Percentiles rank a stretch among this genome's conserved stretches.
Conservation (phyloP, 2,329 filamentous ascomycete species). For the Ophioceras dolichostomum region DNA sequence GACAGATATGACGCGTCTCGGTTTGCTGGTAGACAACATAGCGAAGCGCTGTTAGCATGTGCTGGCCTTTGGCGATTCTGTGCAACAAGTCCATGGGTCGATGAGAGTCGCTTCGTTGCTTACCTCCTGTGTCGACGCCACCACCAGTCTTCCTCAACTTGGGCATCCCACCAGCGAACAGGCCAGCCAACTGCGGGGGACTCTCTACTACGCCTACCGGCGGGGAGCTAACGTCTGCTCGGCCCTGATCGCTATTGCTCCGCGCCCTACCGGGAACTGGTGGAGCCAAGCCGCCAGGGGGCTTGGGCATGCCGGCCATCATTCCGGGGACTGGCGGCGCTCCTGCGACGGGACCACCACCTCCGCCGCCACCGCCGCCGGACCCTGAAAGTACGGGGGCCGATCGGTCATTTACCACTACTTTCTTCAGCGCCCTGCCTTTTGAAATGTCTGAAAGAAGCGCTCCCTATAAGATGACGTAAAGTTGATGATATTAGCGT, state of each 20-base stretch:
- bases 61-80: no score
- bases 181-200: constrained; percentile 73
- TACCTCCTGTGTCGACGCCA: constrained; percentile 61
- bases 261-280: constrained; percentile 61
- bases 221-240: no score
- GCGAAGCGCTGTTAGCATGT: no score
- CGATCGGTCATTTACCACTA: constrained; percentile 85
- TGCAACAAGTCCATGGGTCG: no score
- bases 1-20: constrained; percentile 64
- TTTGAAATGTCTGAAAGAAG: constrained; percentile 81
- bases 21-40: constrained; percentile 45
- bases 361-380: constrained; percentile 19
- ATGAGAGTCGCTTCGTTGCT: no score
- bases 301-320: constrained; percentile 44
- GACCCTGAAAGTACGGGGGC: constrained; percentile 56
- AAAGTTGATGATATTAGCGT: no score
- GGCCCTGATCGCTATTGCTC: constrained; percentile 67
- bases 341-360: constrained; percentile 13
- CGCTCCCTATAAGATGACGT: constrained; percentile 53
- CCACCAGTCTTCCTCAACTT: constrained; percentile 83
- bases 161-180: constrained; percentile 92
- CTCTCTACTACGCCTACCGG: no score
- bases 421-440: constrained; percentile 68
- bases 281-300: constrained; percentile 56
- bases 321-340: constrained; percentile 52